Evolutionary conservation across 2,329 filamentous ascomycete species (phyloP).

Genomic region (Botryosphaeria dothidea): DNA sequence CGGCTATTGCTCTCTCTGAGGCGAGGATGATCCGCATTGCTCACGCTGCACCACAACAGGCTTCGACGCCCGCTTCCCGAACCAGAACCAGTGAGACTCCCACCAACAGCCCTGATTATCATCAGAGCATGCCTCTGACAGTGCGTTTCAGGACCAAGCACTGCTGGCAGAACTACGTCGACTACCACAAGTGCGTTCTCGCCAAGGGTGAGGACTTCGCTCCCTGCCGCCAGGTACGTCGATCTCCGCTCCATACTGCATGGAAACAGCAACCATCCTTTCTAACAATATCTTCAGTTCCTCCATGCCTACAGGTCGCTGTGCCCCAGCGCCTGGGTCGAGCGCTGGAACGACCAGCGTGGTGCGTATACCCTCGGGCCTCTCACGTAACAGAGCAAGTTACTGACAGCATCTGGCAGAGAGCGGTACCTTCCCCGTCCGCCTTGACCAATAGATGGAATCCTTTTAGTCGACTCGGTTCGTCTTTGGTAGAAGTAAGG

Average conservation of each 20-base stretch:
- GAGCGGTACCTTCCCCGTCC: constrained; percentile 22
- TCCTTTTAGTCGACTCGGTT: not conserved
- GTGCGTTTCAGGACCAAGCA: constrained; percentile 72
- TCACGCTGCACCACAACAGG: constrained; percentile 54
- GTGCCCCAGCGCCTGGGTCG: constrained; percentile 92
- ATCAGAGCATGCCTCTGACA: not conserved
- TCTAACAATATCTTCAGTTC: constrained; percentile 64
- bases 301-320: constrained; percentile 94
- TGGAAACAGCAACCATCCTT: not conserved
- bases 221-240: constrained; percentile 86
- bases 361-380: constrained; percentile 57
- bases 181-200: constrained; percentile 99
- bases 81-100: constrained; percentile 75
- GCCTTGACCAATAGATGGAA: constrained; percentile 22
- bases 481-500: constrained; percentile 9
- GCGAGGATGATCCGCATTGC: not conserved
- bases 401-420: constrained; percentile 17
- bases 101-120: not conserved
- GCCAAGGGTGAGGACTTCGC: constrained; percentile 99
- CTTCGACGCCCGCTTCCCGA: constrained; percentile 98
- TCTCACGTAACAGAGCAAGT: not conserved
- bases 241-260: not conserved
- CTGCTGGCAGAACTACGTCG: constrained; percentile 99
- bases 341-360: constrained; percentile 96
- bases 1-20: not conserved